Evolutionary conservation across 2,329 filamentous ascomycete genomes (phyloP), one percentile per base, ranked within the genome.

Genomic region (Cercospora citrullina): DNA sequence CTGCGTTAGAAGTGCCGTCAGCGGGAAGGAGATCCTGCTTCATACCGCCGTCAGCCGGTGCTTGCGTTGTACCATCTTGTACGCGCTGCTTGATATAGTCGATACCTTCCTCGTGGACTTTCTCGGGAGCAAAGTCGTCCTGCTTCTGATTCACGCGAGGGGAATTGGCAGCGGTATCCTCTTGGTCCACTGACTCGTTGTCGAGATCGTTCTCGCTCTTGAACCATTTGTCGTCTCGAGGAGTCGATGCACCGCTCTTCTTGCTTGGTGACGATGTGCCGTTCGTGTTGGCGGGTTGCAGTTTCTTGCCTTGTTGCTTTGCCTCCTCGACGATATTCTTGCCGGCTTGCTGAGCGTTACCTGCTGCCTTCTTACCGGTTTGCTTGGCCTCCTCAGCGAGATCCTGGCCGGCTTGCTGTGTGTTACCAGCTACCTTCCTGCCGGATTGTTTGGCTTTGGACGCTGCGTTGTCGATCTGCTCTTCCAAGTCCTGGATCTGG

Each of bases 401-500:
- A 33, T 57, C 68, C 45, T 55, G 55, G 16, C 60, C 45, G 28
- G 26, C 23, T 39, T 63, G 42, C 60, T 39, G 45, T 16, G 42
- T 23, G 28, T 63, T 45, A 5, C 33, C 42, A 14, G 18, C 26
- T 5, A 8, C 60, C 30, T 63, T 58, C 51, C 58, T 64, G 9
- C 62, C 51, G 10, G 62, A 36, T 58, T 64, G 66, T 45, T 68
- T 60, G 45, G 57, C 66, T 36, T 68, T 57, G 61, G 62, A 51
- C 30, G 55, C 62, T 21, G 57, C 62, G n/a, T 64, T 64, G 7
- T 64, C 48, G 33, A 64, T 64, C 26, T 39, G 62, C 28, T 58
- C 60, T 65, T 76, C 75, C 59, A 74, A 74, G 33, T 68, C 69
- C 33, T 72, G 66, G n/a, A 75, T 72, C 21, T 72, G 69, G 48